These are phyloP conservation scores for Orbilia brochopaga DNA, from an alignment of 2,329 filamentous ascomycete genomes.

Conservation along the genomic window DNA sequence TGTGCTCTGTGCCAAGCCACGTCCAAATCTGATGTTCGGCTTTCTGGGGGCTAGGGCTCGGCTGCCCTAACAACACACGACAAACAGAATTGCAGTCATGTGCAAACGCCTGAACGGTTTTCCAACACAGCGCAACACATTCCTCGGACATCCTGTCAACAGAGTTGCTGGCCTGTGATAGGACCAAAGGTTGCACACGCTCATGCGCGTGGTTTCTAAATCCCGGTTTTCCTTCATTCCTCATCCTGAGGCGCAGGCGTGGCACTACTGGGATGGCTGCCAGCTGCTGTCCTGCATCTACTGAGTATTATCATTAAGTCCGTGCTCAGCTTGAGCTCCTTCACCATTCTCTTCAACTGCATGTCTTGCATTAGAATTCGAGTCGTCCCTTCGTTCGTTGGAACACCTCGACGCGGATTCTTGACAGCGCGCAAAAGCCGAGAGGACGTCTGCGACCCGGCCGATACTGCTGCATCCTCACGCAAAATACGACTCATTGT, in stretches of 20 bases:
- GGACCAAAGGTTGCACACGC: neutral
- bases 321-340: too few relatives aligned
- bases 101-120: slow-evolving; percentile 15
- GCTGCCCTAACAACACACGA: slow-evolving; percentile 26
- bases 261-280: slow-evolving; percentile 7
- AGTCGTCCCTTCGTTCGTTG: too few relatives aligned
- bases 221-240: slow-evolving; percentile 30
- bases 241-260: slow-evolving; percentile 11
- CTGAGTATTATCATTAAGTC: neutral
- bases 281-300: slow-evolving; percentile 26
- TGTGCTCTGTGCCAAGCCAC: slow-evolving; percentile 41
- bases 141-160: slow-evolving; percentile 8
- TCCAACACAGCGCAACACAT: slow-evolving; percentile 44
- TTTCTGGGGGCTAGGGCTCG: slow-evolving; percentile 34
- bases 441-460: too few relatives aligned
- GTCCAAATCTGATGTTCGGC: slow-evolving; percentile 15
- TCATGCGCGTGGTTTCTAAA: slow-evolving; percentile 8
- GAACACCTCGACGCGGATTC: too few relatives aligned
- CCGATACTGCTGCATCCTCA: too few relatives aligned
- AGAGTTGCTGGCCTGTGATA: neutral
- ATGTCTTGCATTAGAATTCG: too few relatives aligned
- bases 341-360: too few relatives aligned
- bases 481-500: too few relatives aligned
- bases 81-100: slow-evolving; percentile 24
- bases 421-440: too few relatives aligned